A percentile compares a stretch with the other conserved stretches of the same genome.
phyloP scores from a whole-genome alignment of 352 stramenopile genomes.

The Globisporangium megalacanthum region DNA sequence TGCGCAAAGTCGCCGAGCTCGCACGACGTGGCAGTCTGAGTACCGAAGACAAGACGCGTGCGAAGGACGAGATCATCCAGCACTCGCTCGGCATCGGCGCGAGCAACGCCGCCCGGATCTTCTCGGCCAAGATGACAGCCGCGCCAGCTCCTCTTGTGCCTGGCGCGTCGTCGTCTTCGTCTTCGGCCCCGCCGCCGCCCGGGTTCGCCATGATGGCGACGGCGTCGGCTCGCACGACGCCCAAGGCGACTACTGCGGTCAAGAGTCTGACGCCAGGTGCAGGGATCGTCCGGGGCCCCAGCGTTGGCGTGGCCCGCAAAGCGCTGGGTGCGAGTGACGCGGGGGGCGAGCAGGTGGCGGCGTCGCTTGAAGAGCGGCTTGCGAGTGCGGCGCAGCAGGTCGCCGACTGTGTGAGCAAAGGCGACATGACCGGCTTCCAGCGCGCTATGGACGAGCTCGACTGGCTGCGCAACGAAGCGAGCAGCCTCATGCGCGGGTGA shows the following conservation, averaged over 20 bases:
- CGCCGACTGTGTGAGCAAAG: conserved; percentile 67
- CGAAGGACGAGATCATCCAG: conserved; percentile 86
- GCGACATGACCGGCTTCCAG: conserved; percentile 80
- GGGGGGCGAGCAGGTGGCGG: conserved; percentile 12
- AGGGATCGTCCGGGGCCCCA: conserved; percentile 44
- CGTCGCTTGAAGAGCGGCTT: conserved; percentile 56
- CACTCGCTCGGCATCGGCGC: conserved; percentile 72
- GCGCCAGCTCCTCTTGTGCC: conserved; percentile 7
- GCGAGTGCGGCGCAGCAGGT: conserved; percentile 59
- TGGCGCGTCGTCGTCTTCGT: conserved; percentile 3
- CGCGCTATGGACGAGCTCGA: conserved; percentile 78
- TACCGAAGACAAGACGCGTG: conserved; percentile 78
- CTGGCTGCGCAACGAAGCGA: conserved; percentile 73
- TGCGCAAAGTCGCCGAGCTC: conserved; percentile 77
- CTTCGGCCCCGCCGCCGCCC: conserved; percentile 24
- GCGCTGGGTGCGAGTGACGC: conserved; percentile 6
- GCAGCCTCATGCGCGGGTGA: conserved; percentile 66
- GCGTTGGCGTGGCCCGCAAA: conserved; percentile 17
- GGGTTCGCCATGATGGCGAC: conserved; percentile 38
- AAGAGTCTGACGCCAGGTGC: conserved; percentile 45
- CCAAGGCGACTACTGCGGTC: conserved; percentile 39
- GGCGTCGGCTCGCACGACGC: conserved; percentile 36
- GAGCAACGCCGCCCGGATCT: conserved; percentile 51
- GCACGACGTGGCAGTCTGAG: conserved; percentile 73
- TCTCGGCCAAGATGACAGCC: conserved; percentile 49